These are phyloP conservation scores for Abrus pulchellus DNA, from an alignment of 306 rosid species.

Conservation along the genomic window DNA sequence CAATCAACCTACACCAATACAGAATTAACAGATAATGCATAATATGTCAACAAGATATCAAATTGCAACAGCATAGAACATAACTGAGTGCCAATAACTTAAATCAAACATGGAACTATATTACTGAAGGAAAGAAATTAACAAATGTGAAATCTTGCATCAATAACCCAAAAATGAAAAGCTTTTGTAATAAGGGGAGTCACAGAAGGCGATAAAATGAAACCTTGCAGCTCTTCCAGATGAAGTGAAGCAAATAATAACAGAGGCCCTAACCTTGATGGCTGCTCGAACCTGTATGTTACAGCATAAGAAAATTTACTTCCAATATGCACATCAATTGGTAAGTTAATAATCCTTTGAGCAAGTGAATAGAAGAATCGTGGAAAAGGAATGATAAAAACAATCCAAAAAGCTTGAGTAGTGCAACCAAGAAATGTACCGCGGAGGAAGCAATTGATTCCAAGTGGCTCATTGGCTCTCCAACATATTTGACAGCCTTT, in stretches of 20 bases:
- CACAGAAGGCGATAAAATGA: conserved; percentile 17
- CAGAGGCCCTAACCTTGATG: conserved; percentile 94
- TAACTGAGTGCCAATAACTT: conserved; percentile 16
- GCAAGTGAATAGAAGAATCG: conserved; percentile 35
- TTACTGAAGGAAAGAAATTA: conserved; percentile 20
- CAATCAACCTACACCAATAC: conserved; percentile 71
- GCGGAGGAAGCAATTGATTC: conserved; percentile 98
- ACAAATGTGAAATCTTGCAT: conserved; percentile 21
- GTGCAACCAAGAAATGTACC: conserved; percentile 53
- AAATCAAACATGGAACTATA: conserved; percentile 15
- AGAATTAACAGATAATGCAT: background rate
- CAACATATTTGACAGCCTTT: conserved; percentile 83
- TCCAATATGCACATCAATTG: conserved; percentile 21
- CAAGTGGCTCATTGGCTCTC: conserved; percentile 97
- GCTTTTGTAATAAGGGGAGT: background rate
- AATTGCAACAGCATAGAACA: conserved; percentile 19
- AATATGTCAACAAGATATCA: conserved; percentile 11
- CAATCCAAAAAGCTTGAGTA: background rate
- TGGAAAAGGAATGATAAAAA: background rate
- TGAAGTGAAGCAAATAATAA: conserved; percentile 94
- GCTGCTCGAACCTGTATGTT: conserved; percentile 90
- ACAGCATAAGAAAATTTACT: conserved; percentile 37
- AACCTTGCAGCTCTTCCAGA: conserved; percentile 99
- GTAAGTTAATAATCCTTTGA: conserved; percentile 12
- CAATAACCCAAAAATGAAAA: conserved; percentile 21